Conservation (phyloP, 2,329 filamentous ascomycete species). For the Macrophomina tecta region DNA sequence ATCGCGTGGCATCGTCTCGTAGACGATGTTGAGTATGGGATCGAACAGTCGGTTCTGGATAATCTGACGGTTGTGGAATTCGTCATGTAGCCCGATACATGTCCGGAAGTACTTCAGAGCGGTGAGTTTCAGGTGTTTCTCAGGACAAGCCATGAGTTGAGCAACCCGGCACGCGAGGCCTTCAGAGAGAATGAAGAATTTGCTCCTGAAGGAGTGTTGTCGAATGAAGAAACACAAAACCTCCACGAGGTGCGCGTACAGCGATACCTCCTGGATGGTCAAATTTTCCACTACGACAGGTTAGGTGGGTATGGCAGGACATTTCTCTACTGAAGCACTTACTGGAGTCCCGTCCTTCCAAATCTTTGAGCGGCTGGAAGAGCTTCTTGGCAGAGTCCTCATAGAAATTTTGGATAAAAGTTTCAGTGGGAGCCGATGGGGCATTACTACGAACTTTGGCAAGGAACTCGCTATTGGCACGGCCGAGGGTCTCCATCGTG, state of each 20-base stretch:
- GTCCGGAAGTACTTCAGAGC: conserved; percentile 94
- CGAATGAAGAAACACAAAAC: conserved; percentile 93
- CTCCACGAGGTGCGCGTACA: conserved; percentile 90
- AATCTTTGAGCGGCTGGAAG: conserved; percentile 83
- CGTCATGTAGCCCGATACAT: conserved; percentile 82
- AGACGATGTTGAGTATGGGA: conserved; percentile 82
- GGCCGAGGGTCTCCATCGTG: conserved; percentile 65
- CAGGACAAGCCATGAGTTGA: conserved; percentile 79
- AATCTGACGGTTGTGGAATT: conserved; percentile 87
- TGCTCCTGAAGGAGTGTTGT: conserved; percentile 84
- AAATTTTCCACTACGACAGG: conserved; percentile 67
- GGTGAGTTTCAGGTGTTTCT: conserved; percentile 92
- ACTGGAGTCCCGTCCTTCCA: conserved; percentile 69
- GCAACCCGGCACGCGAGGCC: conserved; percentile 78
- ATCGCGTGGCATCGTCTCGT: conserved; percentile 86
- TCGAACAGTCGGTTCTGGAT: conserved; percentile 81
- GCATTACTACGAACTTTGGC: conserved; percentile 63
- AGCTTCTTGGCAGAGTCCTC: conserved; percentile 83
- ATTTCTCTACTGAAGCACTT: conserved; percentile 36
- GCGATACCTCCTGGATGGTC: conserved; percentile 81
- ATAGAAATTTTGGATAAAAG: conserved; percentile 88
- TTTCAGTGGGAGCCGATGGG: conserved; percentile 70
- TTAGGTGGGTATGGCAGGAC: neutral
- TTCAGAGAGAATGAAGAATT: conserved; percentile 84
- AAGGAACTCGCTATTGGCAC: conserved; percentile 71